These are phyloP conservation scores for Cryptomeria japonica DNA, from an alignment of 75 land plant genomes.

Conservation along the genomic window DNA sequence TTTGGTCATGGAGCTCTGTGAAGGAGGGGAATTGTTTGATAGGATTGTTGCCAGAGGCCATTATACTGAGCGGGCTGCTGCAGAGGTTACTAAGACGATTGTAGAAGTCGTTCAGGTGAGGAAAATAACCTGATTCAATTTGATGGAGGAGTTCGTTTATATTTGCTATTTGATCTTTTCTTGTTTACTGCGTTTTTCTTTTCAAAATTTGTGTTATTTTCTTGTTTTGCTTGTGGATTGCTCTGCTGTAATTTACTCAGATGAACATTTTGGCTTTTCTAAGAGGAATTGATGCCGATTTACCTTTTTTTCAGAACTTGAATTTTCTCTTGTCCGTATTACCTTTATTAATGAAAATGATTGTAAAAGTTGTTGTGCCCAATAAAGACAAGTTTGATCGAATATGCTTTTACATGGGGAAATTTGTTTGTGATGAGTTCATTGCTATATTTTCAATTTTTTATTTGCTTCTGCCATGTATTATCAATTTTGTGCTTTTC, in stretches of 20 bases:
- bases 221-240: not conserved
- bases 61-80: conserved; percentile 86
- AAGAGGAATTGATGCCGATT: not conserved
- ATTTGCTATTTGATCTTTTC: not conserved
- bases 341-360: not conserved
- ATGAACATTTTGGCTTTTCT: not conserved
- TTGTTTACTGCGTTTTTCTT: not conserved
- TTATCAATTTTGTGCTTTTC: not conserved
- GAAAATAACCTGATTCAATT: not conserved
- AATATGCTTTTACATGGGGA: not conserved
- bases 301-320: not conserved
- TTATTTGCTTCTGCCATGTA: not conserved
- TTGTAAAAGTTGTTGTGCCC: not conserved
- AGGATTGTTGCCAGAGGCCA: conserved; percentile 67
- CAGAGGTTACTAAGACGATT: conserved; percentile 62
- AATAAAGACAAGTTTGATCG: not conserved
- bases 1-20: conserved; percentile 90
- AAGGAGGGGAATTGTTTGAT: conserved; percentile 88
- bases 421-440: not conserved
- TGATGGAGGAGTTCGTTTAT: not conserved
- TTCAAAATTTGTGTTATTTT: not conserved
- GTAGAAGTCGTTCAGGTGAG: conserved; percentile 80
- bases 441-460: no score
- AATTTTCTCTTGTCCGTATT: not conserved
- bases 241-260: not conserved